Evolutionary conservation across 2,329 filamentous ascomycete species (phyloP).

Genomic region (Penicillium sp.): DNA sequence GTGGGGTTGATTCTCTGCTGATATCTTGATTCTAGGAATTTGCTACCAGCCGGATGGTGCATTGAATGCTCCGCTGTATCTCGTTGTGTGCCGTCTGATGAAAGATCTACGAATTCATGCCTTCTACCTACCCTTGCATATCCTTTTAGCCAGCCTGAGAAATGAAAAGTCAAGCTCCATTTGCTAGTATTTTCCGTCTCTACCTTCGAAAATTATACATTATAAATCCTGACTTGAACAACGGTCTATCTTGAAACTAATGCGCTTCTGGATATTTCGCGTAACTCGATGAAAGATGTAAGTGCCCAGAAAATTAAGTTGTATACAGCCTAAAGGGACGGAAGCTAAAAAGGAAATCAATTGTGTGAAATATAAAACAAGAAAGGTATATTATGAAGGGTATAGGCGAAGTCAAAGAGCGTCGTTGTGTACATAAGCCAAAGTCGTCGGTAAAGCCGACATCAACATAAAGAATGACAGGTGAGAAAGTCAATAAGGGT

Average conservation of each 20-base stretch:
- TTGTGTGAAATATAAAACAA: not conserved
- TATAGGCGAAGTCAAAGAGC: not conserved
- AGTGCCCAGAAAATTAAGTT: not conserved
- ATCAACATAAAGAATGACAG: not conserved
- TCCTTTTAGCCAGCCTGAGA: not conserved
- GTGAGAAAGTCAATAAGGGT: not conserved
- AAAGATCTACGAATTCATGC: constrained; percentile 22
- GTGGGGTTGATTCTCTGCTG: not conserved
- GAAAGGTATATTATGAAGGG: not conserved
- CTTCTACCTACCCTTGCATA: constrained; percentile 1
- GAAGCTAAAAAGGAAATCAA: not conserved
- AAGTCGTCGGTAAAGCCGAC: not conserved
- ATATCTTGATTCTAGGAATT: constrained; percentile 27
- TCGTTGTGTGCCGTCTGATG: constrained; percentile 5
- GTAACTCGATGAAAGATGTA: not conserved
- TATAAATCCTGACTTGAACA: not conserved
- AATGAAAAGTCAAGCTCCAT: not conserved
- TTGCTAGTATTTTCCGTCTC: not conserved
- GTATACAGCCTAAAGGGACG: not conserved
- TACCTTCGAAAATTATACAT: not conserved
- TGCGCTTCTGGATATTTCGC: not conserved
- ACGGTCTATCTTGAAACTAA: not conserved
- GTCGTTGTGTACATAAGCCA: not conserved
- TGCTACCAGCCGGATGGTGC: constrained; percentile 33
- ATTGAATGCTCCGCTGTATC: constrained; percentile 17